Percentiles rank a stretch among this genome's conserved stretches.
Conservation (phyloP, 345 rosid genomes). For the Erodium maritimum region DNA sequence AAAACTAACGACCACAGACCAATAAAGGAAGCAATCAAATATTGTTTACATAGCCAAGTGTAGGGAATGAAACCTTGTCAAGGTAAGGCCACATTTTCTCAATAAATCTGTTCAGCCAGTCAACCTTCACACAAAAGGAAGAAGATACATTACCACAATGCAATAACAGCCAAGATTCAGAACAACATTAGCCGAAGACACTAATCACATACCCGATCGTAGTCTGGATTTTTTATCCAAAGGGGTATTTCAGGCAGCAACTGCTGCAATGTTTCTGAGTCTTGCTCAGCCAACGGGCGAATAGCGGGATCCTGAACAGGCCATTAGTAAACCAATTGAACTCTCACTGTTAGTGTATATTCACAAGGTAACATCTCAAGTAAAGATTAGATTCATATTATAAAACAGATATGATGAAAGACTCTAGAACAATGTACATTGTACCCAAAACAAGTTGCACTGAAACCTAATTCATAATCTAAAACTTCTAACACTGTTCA, state of each 20-base stretch:
- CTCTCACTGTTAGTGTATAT: background rate
- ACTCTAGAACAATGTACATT: too few relatives aligned
- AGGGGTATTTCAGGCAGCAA: constrained; percentile 90
- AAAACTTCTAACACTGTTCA: too few relatives aligned
- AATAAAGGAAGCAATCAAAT: background rate
- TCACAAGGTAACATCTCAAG: background rate
- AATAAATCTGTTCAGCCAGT: constrained; percentile 81
- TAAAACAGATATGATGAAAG: too few relatives aligned
- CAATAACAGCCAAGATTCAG: background rate
- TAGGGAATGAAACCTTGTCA: constrained; percentile 51
- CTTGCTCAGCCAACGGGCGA: constrained; percentile 61
- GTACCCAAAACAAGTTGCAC: too few relatives aligned
- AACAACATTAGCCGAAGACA: background rate
- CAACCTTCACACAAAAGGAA: constrained; percentile 37
- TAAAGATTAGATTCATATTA: background rate
- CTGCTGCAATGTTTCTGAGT: constrained; percentile 52
- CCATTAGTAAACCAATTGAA: background rate
- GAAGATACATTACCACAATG: constrained; percentile 7
- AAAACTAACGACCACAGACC: constrained; percentile 2
- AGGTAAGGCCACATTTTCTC: constrained; percentile 88
- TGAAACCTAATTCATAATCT: too few relatives aligned
- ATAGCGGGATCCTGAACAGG: constrained; percentile 57
- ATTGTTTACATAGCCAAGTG: background rate
- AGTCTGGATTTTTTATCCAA: constrained; percentile 92
- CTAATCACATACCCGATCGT: constrained; percentile 64